These are phyloP conservation scores for Yamadazyma buinensis DNA, from an alignment of 1,139 yeast genomes.

Conservation along the genomic window DNA sequence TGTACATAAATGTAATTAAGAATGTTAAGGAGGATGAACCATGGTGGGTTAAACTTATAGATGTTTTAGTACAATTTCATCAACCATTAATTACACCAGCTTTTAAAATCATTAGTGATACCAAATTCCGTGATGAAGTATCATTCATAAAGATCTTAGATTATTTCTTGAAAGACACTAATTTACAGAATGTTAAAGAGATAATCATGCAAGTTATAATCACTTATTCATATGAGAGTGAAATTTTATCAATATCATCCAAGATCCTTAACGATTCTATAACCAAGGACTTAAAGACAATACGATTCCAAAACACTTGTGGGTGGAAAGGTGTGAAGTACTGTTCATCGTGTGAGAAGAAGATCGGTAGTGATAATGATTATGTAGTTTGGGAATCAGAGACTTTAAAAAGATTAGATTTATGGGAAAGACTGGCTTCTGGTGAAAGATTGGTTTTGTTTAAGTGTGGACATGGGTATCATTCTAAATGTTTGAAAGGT, in stretches of 20 bases:
- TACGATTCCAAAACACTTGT: conserved; percentile 35
- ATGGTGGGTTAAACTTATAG: conserved; percentile 38
- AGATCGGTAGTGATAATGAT: conserved; percentile 33
- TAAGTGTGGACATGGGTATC: conserved; percentile 63
- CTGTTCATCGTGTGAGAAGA: conserved; percentile 71
- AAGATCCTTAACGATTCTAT: conserved; percentile 54
- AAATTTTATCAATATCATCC: conserved; percentile 51
- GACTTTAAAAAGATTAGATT: conserved; percentile 13
- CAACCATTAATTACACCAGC: conserved; percentile 43
- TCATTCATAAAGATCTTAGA: conserved; percentile 51
- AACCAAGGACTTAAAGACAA: conserved; percentile 36
- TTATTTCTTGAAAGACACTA: conserved; percentile 34
- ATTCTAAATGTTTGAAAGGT: conserved; percentile 49
- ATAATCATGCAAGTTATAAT: conserved; percentile 61
- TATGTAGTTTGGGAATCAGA: conserved; percentile 49
- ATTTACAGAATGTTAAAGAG: conserved; percentile 54
- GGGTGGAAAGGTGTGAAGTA: conserved; percentile 61
- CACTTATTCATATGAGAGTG: conserved; percentile 62
- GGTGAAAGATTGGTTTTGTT: conserved; percentile 26
- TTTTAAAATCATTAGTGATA: conserved; percentile 47
- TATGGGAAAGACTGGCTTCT: conserved; percentile 3
- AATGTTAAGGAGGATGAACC: conserved; percentile 32
- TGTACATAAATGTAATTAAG: conserved; percentile 24
- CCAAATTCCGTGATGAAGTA: conserved; percentile 27
- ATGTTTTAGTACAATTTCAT: conserved; percentile 23